Percentiles rank a stretch among this genome's conserved stretches.
Evolutionary conservation across 805 yeast genomes (phyloP).

Genomic region (Debaryomyces castellii): DNA sequence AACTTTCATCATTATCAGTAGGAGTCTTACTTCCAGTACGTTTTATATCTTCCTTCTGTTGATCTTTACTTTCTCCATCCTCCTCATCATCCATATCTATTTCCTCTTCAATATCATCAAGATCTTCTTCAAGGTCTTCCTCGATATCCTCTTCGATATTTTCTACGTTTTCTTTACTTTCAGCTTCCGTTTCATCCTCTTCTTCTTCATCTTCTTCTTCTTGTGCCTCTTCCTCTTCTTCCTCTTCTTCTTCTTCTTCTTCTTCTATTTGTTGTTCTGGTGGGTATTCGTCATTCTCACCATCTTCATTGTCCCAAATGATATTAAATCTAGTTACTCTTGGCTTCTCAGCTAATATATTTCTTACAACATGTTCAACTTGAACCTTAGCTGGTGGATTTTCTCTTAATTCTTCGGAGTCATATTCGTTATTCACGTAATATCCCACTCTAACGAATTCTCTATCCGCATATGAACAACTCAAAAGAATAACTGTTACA

Average conservation of each 20-base stretch:
- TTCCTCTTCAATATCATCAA: constrained; percentile 10
- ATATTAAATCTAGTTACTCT: constrained; percentile 95
- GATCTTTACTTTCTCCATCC: neutral
- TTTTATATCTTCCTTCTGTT: neutral
- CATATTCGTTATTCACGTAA: constrained; percentile 96
- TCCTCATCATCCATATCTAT: constrained; percentile 5
- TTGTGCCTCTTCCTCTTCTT: constrained; percentile 47
- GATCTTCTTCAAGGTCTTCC: constrained; percentile 16
- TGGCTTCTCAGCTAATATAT: constrained; percentile 95
- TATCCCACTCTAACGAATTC: constrained; percentile 98
- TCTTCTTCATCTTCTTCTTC: constrained; percentile 38
- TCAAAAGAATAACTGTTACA: constrained; percentile 88
- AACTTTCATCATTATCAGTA: constrained; percentile 7
- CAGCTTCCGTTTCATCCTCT: constrained; percentile 41
- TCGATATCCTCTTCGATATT: constrained; percentile 16
- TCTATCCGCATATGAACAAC: constrained; percentile 89
- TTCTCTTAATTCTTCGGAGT: constrained; percentile 86
- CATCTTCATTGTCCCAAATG: constrained; percentile 86
- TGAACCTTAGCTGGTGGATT: constrained; percentile 93
- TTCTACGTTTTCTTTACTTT: constrained; percentile 25
- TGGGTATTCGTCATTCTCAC: constrained; percentile 65
- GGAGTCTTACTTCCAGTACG: constrained; percentile 10
- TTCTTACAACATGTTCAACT: constrained; percentile 90
- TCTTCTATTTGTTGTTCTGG: constrained; percentile 73
- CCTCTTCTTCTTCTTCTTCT: constrained; percentile 55